phyloP scores from a whole-genome alignment of 768 basidiomycete genomes.

The Mycena alexandri region DNA sequence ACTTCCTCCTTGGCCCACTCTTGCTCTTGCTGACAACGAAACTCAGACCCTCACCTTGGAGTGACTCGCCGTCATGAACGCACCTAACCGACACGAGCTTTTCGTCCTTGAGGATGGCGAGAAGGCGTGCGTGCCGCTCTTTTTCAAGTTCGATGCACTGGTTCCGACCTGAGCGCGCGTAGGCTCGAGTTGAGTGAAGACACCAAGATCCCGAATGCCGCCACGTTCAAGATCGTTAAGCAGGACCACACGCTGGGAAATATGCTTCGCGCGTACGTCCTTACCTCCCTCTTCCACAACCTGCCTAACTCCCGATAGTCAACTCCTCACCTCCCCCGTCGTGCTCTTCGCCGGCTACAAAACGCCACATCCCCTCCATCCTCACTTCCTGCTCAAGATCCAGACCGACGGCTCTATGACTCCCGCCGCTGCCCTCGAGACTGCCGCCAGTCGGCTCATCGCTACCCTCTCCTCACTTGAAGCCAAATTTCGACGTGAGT shows the following conservation, averaged over 20 bases:
- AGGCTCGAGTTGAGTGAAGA: conserved; percentile 95
- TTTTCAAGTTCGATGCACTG: conserved; percentile 14
- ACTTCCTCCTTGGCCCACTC: background rate
- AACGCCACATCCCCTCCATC: conserved; percentile 96
- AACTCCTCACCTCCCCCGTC: conserved; percentile 88
- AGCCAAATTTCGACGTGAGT: conserved; percentile 85
- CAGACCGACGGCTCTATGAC: conserved; percentile 93
- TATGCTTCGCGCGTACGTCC: conserved; percentile 91
- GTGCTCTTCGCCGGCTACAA: conserved; percentile 98
- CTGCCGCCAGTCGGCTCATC: conserved; percentile 87
- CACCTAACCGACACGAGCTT: conserved; percentile 92
- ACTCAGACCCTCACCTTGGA: conserved; percentile 25
- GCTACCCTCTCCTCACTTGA: conserved; percentile 75
- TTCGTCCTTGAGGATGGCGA: conserved; percentile 95
- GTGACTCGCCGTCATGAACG: conserved; percentile 74
- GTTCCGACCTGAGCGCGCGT: conserved; percentile 32
- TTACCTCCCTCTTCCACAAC: background rate
- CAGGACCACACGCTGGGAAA: conserved; percentile 98
- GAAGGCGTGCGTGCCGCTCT: conserved; percentile 77
- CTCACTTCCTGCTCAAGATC: conserved; percentile 93
- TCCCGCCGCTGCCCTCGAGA: conserved; percentile 83
- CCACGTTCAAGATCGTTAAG: conserved; percentile 93
- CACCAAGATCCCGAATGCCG: conserved; percentile 97
- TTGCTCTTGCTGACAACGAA: background rate
- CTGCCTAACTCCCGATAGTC: conserved; percentile 59